Base-by-base conservation (phyloP, 805 yeast genomes). In the Schizosaccharomyces octosporus region DNA sequence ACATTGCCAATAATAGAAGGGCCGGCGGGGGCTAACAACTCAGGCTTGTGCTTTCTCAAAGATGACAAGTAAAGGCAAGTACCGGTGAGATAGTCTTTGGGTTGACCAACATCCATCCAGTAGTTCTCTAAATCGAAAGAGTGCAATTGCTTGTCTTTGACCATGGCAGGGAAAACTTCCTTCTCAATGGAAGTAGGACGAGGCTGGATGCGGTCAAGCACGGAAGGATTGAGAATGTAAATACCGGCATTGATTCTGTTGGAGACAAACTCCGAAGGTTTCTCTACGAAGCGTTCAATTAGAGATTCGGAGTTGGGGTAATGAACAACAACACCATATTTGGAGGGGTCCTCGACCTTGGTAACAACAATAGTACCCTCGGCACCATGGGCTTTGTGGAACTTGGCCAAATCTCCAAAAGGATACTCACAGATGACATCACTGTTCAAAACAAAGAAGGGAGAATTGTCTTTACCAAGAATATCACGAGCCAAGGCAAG, bases 81-180 rank as follows among this genome's bases (percentile, higher is more conserved):
- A 75, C 99, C 99, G 64, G 95, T 83, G 66, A 93, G 77, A 83
- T 88, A 93, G 77, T 93, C 99, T 82, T 90, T 93, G 81, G 99
- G 99, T 80, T 93, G 99, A 75, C 99, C 99, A 68, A 93, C 97
- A 75, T 93, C 99, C 98, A 93, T 93, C 99, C 99, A 93, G 86
- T 83, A 93, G 67, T 98, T 97, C 79, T 93, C 97, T 72, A 93
- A 82, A 75, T 93, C 99, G 71, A 86, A 93, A 62, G 97, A 89
- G 80, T 83, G 93, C 70, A 93, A 80, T 64, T 84, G 80, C 72
- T 84, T 88, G 72, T 84, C 77, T 76, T 86, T 94, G 67, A 94
- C 97, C 69, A 93, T 81, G 70, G 78, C 76, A 70, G 99, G 99
- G 96, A 93, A 93, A 68, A 97, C 89, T 81, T 93, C 99, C 84